Evolutionary conservation across 2,329 filamentous ascomycete species (phyloP), one percentile per base, ranked within the genome.

Genomic region (Trematosphaeria pertusa): DNA sequence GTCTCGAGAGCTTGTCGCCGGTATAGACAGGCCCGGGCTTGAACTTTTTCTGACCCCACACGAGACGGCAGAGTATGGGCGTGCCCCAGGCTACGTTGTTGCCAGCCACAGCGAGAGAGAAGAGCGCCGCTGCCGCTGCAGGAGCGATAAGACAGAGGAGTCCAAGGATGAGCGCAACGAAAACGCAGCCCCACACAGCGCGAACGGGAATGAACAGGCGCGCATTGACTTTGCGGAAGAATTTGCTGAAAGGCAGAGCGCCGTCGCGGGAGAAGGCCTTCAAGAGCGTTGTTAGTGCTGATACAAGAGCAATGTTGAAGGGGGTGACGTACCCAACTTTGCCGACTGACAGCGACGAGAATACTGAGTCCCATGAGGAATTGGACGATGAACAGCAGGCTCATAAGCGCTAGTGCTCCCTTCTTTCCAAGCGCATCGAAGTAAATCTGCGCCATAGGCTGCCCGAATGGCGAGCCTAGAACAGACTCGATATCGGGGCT

Each of bases 381-480:
- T 59, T 86, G 83, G 2, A 84, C 81, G 37, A 84, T 77, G 59
- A 84, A 82, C 15, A 85, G 67, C 0, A 85, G 72, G 1, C 75
- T 73, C 78, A 85, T 85, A 43, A 86, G 74, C 0, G 76, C 82
- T 5, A 86, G 64, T 0, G 83, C 80, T 4, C 81, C 83, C 4
- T 77, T 71, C 62, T 84, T 85, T 8, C 83, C 83, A 8, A 86
- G 64, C 0, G 82, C 80, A 47, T 85, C 81, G 50, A 77, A 84
- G 68, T 84, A 85, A 34, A 85, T 83, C 62, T 84, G 74, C 58
- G 79, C 78, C 77, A 83, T 82, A 1, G 83, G 83, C 58, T 86
- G 83, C 2, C 83, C 83, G 52, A 79, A 85, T 0, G 72, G 64
- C 0, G 76, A 77, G 11, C 64, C 68, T 7, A 83, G 63, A 2